A percentile compares a stretch with the other conserved stretches of the same genome.
phyloP scores from a whole-genome alignment of 768 basidiomycete species.

The Xanthoconium stramineum region DNA sequence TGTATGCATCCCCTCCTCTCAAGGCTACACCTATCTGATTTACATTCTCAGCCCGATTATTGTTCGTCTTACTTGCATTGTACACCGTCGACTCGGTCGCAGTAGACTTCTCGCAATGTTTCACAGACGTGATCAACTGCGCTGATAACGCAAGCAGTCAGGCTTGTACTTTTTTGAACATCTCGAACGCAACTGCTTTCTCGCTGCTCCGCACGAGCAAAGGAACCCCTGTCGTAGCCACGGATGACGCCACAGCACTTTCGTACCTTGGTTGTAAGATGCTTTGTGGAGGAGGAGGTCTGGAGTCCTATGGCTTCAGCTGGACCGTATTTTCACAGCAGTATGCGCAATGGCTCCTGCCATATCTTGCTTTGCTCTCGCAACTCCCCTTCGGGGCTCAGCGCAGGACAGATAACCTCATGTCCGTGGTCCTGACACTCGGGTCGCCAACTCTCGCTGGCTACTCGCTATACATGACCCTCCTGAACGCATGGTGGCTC shows the following conservation, averaged over 20 bases:
- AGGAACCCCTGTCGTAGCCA: background rate
- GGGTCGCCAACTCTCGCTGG: too few species aligned
- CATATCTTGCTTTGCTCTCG: too few species aligned
- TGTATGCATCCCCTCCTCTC: background rate
- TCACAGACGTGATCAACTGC: constrained; percentile 12
- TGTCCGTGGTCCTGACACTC: too few species aligned
- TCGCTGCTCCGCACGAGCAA: constrained; percentile 5
- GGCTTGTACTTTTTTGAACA: constrained; percentile 3
- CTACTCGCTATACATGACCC: constrained; percentile 44
- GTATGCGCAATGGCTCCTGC: too few species aligned
- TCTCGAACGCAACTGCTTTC: constrained; percentile 9
- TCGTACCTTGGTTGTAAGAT: constrained; percentile 1
- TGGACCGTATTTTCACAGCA: constrained; percentile 31
- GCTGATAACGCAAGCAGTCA: background rate
- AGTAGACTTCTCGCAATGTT: constrained; percentile 3
- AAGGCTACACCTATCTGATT: background rate
- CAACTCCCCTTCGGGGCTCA: too few species aligned
- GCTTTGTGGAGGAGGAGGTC: constrained; percentile 20
- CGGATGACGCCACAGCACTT: constrained; percentile 7
- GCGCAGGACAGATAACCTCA: too few species aligned
- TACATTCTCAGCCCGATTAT: background rate
- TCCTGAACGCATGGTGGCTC: constrained; percentile 44
- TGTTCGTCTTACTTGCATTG: background rate
- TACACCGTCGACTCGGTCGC: background rate
- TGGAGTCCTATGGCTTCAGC: constrained; percentile 15